phyloP scores from a whole-genome alignment of 345 rosid genomes.

The Aethionema arabicum region DNA sequence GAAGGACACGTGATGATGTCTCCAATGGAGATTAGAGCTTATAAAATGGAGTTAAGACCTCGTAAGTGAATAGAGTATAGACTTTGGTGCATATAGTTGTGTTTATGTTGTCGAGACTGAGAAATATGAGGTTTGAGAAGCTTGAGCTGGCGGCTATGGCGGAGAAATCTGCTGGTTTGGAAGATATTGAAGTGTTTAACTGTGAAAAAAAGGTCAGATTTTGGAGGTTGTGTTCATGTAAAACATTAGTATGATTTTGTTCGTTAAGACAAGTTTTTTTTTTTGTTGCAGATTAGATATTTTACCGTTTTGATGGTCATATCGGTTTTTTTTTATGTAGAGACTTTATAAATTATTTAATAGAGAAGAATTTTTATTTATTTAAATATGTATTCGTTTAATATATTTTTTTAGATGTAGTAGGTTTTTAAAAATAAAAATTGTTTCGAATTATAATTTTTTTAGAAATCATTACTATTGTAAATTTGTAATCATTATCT shows the following conservation, averaged over 20 bases:
- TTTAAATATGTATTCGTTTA: too few species aligned
- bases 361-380: too few species aligned
- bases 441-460: too few species aligned
- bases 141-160: too few species aligned
- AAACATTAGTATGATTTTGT: constrained; percentile 3
- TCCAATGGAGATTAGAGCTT: constrained; percentile 96
- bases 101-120: not conserved
- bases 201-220: constrained; percentile 22
- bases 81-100: constrained; percentile 12
- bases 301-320: constrained; percentile 22
- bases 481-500: too few species aligned
- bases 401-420: too few species aligned
- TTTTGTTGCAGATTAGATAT: not conserved
- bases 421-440: too few species aligned
- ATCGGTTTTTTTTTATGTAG: too few species aligned
- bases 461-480: too few species aligned
- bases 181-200: not conserved
- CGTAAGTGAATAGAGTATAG: constrained; percentile 29
- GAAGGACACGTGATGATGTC: constrained; percentile 66
- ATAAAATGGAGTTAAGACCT: constrained; percentile 79
- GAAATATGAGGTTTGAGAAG: too few species aligned
- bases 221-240: constrained; percentile 25
- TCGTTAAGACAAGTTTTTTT: not conserved
- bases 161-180: too few species aligned
- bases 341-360: too few species aligned